Evolutionary conservation across 768 basidiomycete species (phyloP), one percentile per base, ranked within the genome.

Genomic region (Naganishia vaughanmartiniae): DNA sequence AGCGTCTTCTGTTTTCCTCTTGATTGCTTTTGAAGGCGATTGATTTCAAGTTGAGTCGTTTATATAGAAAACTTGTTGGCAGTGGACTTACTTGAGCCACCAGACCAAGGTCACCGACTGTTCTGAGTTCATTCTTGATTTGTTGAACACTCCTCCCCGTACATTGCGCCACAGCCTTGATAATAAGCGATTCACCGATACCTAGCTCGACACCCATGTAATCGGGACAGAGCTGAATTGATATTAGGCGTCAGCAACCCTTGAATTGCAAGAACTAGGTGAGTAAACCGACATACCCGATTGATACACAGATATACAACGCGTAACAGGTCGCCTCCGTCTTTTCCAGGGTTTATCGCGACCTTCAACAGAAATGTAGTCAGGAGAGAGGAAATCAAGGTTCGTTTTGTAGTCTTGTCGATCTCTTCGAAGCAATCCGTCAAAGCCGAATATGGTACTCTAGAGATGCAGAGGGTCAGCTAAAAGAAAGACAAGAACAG

Each of bases 231-330:
- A 98, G 80, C 94, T 97, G n/a, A 17, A 51, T 26, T 36, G 30
- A 33, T 42, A n/a, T 51, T 24, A 14, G 3, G 19, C 48, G 21
- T 51, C n/a, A 60, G 46, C 30, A 4, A 7, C 15, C 33, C 26
- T 36, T 11, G 10, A 33, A 19, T 5, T 31, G 28, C 45, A 31
- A n/a, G 6, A 21, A 34, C 14, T 11, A 19, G 14, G 51, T 10
- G 26, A 6, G 19, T 7, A 19, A 21, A 28, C 4, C 6, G 39
- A 81, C 88, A 66, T 79, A 97, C 93, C 71, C 93, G 85, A 78
- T 99, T 99, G 78, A 98, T 97, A 79, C 96, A 98, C 1, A 99
- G 85, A 77, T 99, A 99, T 1, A 99, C 89, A 0, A 89, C 87
- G 76, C 93, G 91, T 6, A 97, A 85, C 36, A 99, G 85, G 9